Evolutionary conservation across 164 flowering plant genomes (phyloP), one percentile per base, ranked within the genome.

Genomic region (Cinnamomum micranthum): DNA sequence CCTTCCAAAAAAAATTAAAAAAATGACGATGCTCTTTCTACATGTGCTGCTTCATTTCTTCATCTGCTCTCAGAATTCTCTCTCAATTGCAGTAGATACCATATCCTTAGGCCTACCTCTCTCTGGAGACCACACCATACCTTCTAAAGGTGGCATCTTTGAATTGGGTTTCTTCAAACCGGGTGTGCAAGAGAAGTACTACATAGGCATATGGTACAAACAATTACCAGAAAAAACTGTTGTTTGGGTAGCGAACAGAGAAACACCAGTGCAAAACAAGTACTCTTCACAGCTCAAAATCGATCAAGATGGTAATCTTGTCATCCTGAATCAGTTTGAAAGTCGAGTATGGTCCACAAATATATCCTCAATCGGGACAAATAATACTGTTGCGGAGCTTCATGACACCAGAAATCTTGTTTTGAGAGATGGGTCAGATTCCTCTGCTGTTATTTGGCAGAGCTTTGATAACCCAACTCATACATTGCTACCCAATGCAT

Each of bases 111-210:
- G 69, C 65, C 71, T 71, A 65, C 67, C 77, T 58, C 69, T 78
- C 23, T 25, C 71, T n/a, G 77, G 80, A 14, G 71, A 71, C 50
- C 72, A 74, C 19, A 78, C 77, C 55, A 71, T 78, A 28, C 23
- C 64, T 35, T 78, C 81, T 60, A 4, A 70, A 28, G 73, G 62
- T 58, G 81, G 75, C 0, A 62, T 27, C 31, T 78, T 74, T 75
- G 81, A 74, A 68, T 77, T 81, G 66, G 83, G 83, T 52, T 81
- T 75, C 77, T 81, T 81, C 79, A 71, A 60, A 20, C 81, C 83
- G 35, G 81, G 79, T 67, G 71, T 73, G 5, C 78, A 75, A 19
- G 59, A 50, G 2, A 73, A 68, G 71, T 73, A 78, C 24, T 81
- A 81, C 60, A 73, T 81, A 4, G 83, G 83, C 35, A 81, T 78